A percentile compares a stretch with the other conserved stretches of the same genome.
These are phyloP conservation scores for Candida stauntonica DNA, from an alignment of 805 yeast species.

Conservation along the genomic window DNA sequence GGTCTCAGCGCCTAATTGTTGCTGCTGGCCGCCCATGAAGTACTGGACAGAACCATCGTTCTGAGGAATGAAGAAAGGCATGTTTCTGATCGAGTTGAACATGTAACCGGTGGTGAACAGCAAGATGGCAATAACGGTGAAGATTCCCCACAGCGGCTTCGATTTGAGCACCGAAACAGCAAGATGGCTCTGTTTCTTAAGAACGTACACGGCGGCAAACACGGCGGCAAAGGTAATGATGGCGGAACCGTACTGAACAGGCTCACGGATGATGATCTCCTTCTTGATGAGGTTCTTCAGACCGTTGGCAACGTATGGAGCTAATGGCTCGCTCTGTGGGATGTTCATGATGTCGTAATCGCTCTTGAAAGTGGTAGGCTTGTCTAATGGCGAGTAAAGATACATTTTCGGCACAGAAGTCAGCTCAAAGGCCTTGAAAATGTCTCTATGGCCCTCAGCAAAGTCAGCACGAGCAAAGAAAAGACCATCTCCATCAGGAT, in stretches of 20 bases:
- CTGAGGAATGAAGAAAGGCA: conserved; percentile 47
- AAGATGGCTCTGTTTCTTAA: conserved; percentile 31
- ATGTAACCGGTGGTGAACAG: conserved; percentile 85
- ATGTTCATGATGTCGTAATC: conserved; percentile 29
- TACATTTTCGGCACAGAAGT: conserved; percentile 76
- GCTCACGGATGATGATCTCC: conserved; percentile 29
- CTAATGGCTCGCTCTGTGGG: conserved; percentile 31
- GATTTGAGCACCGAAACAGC: conserved; percentile 41
- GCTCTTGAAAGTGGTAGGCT: conserved; percentile 35
- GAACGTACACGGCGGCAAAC: conserved; percentile 27
- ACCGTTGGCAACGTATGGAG: conserved; percentile 26
- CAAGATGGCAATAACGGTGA: conserved; percentile 57
- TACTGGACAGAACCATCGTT: conserved; percentile 37
- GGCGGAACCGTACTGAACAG: conserved; percentile 36
- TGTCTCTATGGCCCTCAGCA: conserved; percentile 46
- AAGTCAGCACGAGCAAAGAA: conserved; percentile 77
- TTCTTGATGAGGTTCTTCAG: conserved; percentile 24
- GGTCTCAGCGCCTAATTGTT: conserved; percentile 84
- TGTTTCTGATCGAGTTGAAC: conserved; percentile 81
- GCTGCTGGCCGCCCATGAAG: conserved; percentile 58
- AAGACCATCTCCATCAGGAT: conserved; percentile 51
- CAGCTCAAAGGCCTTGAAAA: conserved; percentile 41
- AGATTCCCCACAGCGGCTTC: conserved; percentile 67
- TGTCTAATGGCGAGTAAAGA: conserved; percentile 50
- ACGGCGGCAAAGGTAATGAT: conserved; percentile 27